Base-by-base conservation (phyloP, 805 yeast genomes). In the Pichia heedii region DNA sequence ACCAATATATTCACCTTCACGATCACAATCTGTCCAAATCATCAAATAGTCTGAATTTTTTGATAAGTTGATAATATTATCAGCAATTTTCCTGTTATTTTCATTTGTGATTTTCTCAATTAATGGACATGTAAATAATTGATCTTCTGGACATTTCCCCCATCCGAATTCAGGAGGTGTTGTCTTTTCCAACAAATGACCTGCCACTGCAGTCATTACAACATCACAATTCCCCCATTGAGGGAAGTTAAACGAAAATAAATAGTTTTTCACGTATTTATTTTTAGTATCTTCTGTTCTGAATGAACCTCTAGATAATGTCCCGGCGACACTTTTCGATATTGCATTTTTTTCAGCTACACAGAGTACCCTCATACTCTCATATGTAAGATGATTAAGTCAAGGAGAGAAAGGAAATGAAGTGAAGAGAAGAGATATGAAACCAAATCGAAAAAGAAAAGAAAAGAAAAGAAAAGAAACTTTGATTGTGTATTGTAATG, bases 1-100 rank as follows among this genome's bases (percentile, higher is more conserved):
- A 0, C 97, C 97, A 44, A 89, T 89, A 60, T 79, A 83, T 60
- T 89, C 97, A 2, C 97, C 97, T 59, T 89, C 97, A 32, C 97
- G 69, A 70, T 89, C 97, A 63, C 98, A 93, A 71, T 93, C 99
- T 1, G 98, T 93, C 97, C 98, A 93, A 8, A 93, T 86, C 84
- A 87, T 85, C 43, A 93, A 63, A 33, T 66, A 66, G 41, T 77
- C 74, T 5, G 85, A 75, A 18, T 55, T 55, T 34, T 79, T 60
- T 5, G 88, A 84, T 56, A 87, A 87, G 4, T 61, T 61, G 26
- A 72, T 60, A 39, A 93, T 86, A 56, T 90, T 93, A 11, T 67
- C 62, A 3, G 81, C 81, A 20, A 87, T 55, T 21, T 53, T 47
- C 22, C 44, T 53, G 45, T 70, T 70, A 67, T n/a, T 56, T 13